Base-by-base conservation (phyloP, 2,329 filamentous ascomycete genomes). In the Fusarium sarcochroum region DNA sequence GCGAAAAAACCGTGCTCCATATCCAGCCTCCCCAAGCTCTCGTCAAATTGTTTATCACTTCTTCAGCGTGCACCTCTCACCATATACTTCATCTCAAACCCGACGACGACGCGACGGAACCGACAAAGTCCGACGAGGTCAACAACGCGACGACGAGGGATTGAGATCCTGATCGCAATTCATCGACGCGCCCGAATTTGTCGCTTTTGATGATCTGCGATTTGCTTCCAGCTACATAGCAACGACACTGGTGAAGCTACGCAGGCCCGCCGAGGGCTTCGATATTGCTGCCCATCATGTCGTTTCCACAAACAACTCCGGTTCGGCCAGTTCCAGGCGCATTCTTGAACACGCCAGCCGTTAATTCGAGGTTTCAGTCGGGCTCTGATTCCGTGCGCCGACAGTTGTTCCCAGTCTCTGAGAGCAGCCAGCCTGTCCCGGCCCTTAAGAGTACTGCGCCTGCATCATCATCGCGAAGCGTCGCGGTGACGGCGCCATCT, bases 311-410 rank as follows among this genome's bases (percentile, higher is more conserved):
- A 70, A 82, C 81, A 67, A 93, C 92, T 58, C 92, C 92, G 38
- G 85, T 90, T 81, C 89, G 91, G 73, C 88, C 88, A 64, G 84
- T 93, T 47, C 92, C 92, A 44, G 92, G 92, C 82, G 90, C 90
- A 74, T 95, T 90, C 76, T 81, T 93, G 75, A 88, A 91, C 73
- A 95, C 93, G 21, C 92, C 92, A 47, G 91, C 90, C 58, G 83
- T 86, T 35, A 78, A 81, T 54, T 84, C 84, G 51, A 83, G 84
- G 70, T 84, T 80, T 75, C 81, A 79, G 71, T 71, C 78, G 52
- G 77, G 74, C 37, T 71, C 78, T 66, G 84, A 88, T 71, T 79
- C 83, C 17, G 81, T 84, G 62, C 82, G 84, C 60, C 85, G 86
- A 66, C 83, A 84, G 58, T 80, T 88, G 50, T 90, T 89, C 61